These are phyloP conservation scores for Alternaria gansuensis DNA, from an alignment of 2,329 filamentous ascomycete species.

Conservation along the genomic window DNA sequence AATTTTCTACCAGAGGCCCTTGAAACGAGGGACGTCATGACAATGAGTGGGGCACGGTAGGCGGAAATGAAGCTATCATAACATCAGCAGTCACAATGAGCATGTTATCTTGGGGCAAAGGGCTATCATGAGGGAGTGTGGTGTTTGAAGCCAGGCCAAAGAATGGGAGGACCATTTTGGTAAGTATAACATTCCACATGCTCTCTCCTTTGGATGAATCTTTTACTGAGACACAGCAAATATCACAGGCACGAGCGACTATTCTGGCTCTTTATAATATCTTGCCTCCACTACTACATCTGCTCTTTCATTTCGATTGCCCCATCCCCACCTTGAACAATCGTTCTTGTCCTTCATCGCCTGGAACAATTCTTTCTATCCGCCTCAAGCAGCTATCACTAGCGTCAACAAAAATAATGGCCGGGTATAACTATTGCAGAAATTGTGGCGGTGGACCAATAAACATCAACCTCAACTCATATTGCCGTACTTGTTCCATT, in stretches of 20 bases:
- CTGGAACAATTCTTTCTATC: not conserved
- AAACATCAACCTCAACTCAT: not conserved
- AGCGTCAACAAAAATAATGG: not conserved
- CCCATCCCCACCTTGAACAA: too few species aligned
- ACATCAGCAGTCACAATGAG: not conserved
- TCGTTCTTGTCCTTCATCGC: not conserved
- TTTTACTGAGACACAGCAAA: not conserved
- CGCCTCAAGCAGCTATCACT: not conserved
- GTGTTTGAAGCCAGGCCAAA: too few species aligned
- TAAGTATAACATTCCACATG: not conserved
- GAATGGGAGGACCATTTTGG: not conserved
- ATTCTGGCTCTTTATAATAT: not conserved
- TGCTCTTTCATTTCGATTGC: not conserved
- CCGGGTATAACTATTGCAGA: slow-evolving; percentile 5
- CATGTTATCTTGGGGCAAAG: not conserved
- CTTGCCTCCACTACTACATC: not conserved
- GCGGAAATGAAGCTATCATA: not conserved
- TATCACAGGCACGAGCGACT: not conserved
- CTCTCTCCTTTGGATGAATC: not conserved
- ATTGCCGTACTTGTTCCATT: not conserved
- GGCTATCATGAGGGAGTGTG: not conserved
- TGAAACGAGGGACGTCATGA: not conserved
- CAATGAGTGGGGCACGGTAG: not conserved
- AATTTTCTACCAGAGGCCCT: not conserved
- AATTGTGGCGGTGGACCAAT: slow-evolving; percentile 8